These are phyloP conservation scores for Brasenia schreberi DNA, from an alignment of 164 flowering plant species.

Conservation along the genomic window DNA sequence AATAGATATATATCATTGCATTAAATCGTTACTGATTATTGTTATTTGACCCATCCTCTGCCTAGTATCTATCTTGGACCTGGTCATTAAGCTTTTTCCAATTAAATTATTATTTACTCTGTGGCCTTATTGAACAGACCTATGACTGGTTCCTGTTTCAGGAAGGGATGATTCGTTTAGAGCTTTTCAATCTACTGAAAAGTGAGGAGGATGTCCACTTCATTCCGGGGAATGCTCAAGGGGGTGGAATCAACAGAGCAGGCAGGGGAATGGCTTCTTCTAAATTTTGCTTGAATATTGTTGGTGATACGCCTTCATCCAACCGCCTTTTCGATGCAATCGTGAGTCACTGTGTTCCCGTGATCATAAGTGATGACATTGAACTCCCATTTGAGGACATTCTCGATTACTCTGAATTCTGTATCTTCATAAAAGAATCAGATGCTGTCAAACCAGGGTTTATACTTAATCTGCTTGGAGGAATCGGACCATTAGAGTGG, in stretches of 20 bases:
- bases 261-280: slow-evolving; percentile 74
- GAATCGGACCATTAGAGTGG: slow-evolving; percentile 45
- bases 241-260: slow-evolving; percentile 44
- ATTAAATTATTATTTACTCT: no score
- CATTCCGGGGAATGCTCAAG: slow-evolving; percentile 44
- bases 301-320: slow-evolving; percentile 96
- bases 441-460: slow-evolving; percentile 55
- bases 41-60: no score
- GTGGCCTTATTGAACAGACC: background rate
- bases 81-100: no score
- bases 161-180: slow-evolving; percentile 84
- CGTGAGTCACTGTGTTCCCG: slow-evolving; percentile 80
- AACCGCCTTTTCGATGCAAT: slow-evolving; percentile 91
- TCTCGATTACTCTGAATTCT: slow-evolving; percentile 69
- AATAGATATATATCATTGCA: no score
- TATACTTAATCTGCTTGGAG: slow-evolving; percentile 52
- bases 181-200: slow-evolving; percentile 71
- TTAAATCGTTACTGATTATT: no score
- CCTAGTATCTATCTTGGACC: no score
- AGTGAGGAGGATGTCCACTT: slow-evolving; percentile 83
- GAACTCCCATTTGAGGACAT: slow-evolving; percentile 89
- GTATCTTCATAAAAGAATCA: slow-evolving; percentile 50
- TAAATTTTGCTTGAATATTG: slow-evolving; percentile 78
- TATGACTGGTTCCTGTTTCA: slow-evolving; percentile 10
- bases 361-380: slow-evolving; percentile 79